Conservation (phyloP, 2,329 filamentous ascomycete species). For the Fusarium abutilonis region DNA sequence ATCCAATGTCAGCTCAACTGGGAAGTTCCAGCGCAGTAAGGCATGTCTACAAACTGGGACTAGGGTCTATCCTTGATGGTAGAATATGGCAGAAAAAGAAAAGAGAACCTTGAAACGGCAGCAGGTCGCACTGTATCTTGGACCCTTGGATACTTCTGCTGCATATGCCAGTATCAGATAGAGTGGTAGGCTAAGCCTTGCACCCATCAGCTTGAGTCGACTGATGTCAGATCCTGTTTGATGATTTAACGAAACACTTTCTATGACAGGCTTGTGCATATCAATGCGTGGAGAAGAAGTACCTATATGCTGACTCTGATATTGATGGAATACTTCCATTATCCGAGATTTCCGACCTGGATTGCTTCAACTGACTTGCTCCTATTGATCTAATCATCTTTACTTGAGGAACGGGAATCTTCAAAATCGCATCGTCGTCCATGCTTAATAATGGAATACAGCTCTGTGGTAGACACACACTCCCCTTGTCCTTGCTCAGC, state of each 20-base stretch:
- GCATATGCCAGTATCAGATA: conserved; percentile 14
- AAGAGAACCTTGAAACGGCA: conserved; percentile 1
- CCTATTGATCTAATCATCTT: conserved; percentile 9
- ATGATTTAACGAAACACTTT: not conserved
- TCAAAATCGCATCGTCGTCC: not conserved
- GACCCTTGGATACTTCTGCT: not conserved
- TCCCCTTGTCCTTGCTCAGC: conserved; percentile 11
- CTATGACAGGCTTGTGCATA: conserved; percentile 8
- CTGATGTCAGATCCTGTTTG: conserved; percentile 17
- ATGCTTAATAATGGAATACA: conserved; percentile 19
- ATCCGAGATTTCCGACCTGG: not conserved
- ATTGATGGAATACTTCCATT: conserved; percentile 5
- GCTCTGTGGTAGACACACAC: not conserved
- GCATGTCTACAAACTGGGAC: conserved; percentile 13
- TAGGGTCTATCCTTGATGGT: conserved; percentile 11
- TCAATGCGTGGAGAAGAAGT: conserved; percentile 16
- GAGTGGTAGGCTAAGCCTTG: not conserved
- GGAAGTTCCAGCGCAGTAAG: conserved; percentile 11
- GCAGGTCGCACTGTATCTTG: no score
- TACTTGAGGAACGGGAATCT: conserved; percentile 8
- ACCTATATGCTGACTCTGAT: conserved; percentile 9
- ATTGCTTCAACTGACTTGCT: conserved; percentile 12
- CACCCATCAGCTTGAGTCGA: conserved; percentile 9
- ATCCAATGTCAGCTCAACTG: conserved; percentile 26
- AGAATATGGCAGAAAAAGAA: conserved; percentile 2